Evolutionary conservation across 2,329 filamentous ascomycete genomes (phyloP), one percentile per base, ranked within the genome.

Genomic region (Camptophora hylomeconis): DNA sequence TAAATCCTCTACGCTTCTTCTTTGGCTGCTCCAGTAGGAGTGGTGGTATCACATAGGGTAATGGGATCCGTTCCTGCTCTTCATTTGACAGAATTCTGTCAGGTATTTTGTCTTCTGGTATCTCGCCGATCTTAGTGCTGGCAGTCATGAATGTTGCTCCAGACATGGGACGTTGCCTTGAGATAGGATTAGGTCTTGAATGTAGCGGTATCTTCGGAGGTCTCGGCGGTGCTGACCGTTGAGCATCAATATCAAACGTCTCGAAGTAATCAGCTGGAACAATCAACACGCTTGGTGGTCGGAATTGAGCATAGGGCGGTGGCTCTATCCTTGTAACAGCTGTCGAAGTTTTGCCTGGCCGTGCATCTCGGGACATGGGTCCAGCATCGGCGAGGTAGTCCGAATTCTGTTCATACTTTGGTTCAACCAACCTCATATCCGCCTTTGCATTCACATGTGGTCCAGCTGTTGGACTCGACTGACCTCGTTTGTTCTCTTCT

Each of bases 71-170:
- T 11, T 11, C 24, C 14, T 22, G 19, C 17, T 37, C 30, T 17
- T 33, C 32, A 3, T 24, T 26, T 5, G 35, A 26, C 8, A 36
- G 26, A 5, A 18, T 15, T 21, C 27, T 16, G 12, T 36, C 32
- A 9, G 21, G 32, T 28, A 32, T 30, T 20, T 22, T 26, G 4
- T 54, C 47, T 14, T 58, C 53, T 2, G 72, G 42, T 0, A 59
- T 64, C 38, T 64, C 60, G 28, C 72, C 71, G 20, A 75, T 70
- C 53, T 78, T 77, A 60, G 75, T 79, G 49, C 69, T 73, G 21
- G 73, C 62, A 4, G 75, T 65, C 71, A 79, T 76, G 48, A 80
- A 44, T 19, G 42, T 44, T 32, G 37, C 36, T 22, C 37, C 40
- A 5, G 41, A 44, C 13, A 33, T 21, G 9, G 42, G 42, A 8